Base-by-base conservation (phyloP, 768 basidiomycete genomes). In the Boletus bicolor region DNA sequence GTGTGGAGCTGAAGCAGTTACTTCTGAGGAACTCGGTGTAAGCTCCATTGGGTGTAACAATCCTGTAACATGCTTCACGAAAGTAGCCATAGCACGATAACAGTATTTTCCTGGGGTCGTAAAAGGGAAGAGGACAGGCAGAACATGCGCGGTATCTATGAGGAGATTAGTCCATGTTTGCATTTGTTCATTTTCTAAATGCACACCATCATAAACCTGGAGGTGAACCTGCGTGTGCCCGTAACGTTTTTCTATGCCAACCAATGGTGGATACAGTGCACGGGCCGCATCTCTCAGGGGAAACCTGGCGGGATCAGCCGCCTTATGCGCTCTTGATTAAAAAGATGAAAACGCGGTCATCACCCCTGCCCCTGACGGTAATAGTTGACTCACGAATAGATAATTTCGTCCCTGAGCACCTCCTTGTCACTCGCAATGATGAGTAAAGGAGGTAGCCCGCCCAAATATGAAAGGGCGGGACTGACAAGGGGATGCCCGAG, bases 391-490 rank as follows among this genome's bases (percentile, higher is more conserved):
- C 47, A 91, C 92, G 81, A 74, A 66, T 92, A 98, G 32, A 98
- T 83, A 35, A 92, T 85, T 71, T 98, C 96, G 67, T 98, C 96
- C 51, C 94, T 78, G 42, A 98, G 72, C 0, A 96, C 92, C 73
- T 98, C 96, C 63, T 87, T 89, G 53, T 97, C 90, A 39, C 96
- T 86, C 1, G 85, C 89, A 59, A 94, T 84, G 60, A 99, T 73
- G 26, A 93, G 72, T 44, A 98, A 66, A 12, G 97, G 97, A 2
- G 92, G 92, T 0, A 99, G 72, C 2, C 95, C 95, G 6, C 96
- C 97, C 11, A 99, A 79, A 71, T 93, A 94, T 0, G 83, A 82
- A 59, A 89, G 68, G 8, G 80, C 84, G 0, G 93, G 87, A 60
- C 91, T 94, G 39, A 98, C 82, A 46, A 93, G 79, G 2, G 94